phyloP scores from a whole-genome alignment of 2,329 filamentous ascomycete genomes.

The Botrytis porri region DNA sequence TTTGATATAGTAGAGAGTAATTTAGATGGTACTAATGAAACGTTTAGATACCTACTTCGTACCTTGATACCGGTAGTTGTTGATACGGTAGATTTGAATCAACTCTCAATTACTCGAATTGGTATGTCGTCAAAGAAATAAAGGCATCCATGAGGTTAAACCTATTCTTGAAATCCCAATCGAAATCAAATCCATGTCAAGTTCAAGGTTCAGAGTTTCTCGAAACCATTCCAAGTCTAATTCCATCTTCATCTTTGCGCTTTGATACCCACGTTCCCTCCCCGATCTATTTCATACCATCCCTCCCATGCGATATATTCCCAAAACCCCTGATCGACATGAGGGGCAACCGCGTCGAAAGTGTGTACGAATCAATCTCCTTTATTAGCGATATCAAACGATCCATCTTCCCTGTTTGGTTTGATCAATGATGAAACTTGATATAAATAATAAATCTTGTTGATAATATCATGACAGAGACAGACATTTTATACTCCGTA shows the following conservation, averaged over 20 bases:
- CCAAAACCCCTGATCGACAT: conserved; percentile 15
- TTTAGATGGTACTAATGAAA: not conserved
- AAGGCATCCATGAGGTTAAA: too few species aligned
- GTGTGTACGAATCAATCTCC: conserved; percentile 9
- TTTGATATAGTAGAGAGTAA: not conserved
- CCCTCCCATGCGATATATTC: not conserved
- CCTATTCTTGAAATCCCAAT: not conserved
- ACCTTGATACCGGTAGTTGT: not conserved
- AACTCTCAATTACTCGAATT: not conserved
- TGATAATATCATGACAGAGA: not conserved
- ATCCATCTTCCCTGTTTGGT: not conserved
- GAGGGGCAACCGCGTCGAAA: not conserved
- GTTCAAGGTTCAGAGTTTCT: not conserved
- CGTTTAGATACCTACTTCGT: not conserved
- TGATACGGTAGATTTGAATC: not conserved
- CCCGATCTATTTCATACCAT: not conserved
- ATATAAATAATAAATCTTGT: not conserved
- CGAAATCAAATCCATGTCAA: not conserved
- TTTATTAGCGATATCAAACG: not conserved
- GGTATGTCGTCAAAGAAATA: not conserved
- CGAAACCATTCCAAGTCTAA: not conserved
- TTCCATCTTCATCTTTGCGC: not conserved
- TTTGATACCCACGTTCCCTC: not conserved
- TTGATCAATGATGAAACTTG: not conserved
- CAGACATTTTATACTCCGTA: not conserved